Conservation (phyloP, 2,329 filamentous ascomycete species). For the Fusarium odoratissimum region DNA sequence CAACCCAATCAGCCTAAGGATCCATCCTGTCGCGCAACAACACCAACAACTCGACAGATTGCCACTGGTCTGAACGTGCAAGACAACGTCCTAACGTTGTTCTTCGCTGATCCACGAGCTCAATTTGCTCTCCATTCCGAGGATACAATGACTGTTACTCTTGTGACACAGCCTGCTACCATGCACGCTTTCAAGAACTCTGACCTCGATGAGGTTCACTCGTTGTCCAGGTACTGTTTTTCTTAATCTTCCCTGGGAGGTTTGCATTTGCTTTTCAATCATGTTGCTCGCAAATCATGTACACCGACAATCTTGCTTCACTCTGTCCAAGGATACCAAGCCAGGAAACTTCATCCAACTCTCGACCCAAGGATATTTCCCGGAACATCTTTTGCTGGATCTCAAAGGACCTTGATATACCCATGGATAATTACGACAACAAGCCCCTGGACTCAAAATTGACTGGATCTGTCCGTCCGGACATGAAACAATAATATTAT, state of each 20-base stretch:
- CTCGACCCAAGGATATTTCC: constrained; percentile 26
- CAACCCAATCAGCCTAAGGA: constrained; percentile 43
- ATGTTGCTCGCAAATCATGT: constrained; percentile 49
- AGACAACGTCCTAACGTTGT: constrained; percentile 47
- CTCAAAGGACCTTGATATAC: constrained; percentile 2
- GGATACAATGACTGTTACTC: constrained; percentile 62
- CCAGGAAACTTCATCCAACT: constrained; percentile 28
- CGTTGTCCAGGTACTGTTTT: constrained; percentile 71
- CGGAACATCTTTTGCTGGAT: constrained; percentile 27
- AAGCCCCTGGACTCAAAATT: constrained; percentile 14
- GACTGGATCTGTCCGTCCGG: constrained; percentile 48
- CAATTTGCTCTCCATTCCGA: constrained; percentile 48
- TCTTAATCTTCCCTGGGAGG: constrained; percentile 58
- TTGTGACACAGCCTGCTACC: constrained; percentile 59
- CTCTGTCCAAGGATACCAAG: constrained; percentile 35
- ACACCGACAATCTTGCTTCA: constrained; percentile 39
- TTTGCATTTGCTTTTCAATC: constrained; percentile 50
- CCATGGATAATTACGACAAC: constrained; percentile 15
- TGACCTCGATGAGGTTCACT: constrained; percentile 70
- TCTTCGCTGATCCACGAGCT: constrained; percentile 46
- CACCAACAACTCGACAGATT: constrained; percentile 43
- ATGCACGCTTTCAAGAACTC: constrained; percentile 66
- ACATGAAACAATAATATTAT: constrained; percentile 47
- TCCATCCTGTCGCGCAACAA: constrained; percentile 46
- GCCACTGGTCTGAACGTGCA: constrained; percentile 44